Conservation (phyloP, 106 monocot genomes). For the Posidonia australis region DNA sequence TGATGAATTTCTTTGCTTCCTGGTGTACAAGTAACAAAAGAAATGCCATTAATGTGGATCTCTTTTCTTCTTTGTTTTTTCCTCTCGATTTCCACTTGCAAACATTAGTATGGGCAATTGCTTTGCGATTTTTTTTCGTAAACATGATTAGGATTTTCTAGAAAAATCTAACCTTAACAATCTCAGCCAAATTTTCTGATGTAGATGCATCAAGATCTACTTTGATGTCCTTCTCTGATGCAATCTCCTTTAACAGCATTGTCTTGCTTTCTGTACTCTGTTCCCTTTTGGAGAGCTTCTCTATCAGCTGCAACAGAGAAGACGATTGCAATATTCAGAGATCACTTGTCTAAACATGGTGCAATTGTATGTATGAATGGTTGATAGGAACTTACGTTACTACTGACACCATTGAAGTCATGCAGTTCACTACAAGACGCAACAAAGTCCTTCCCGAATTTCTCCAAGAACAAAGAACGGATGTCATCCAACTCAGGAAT, state of each 20-base stretch:
- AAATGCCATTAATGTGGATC: neutral
- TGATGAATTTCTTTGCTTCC: constrained; percentile 1
- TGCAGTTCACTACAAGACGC: constrained; percentile 1
- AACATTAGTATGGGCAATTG: too few relatives aligned
- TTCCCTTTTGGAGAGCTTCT: constrained; percentile 1
- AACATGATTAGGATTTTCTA: neutral
- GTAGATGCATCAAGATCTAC: neutral
- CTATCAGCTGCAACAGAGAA: constrained; percentile 1
- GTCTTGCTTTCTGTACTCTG: neutral
- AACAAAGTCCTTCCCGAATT: constrained; percentile 6
- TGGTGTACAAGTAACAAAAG: neutral
- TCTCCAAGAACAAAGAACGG: neutral
- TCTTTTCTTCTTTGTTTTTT: neutral
- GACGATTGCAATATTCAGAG: too few relatives aligned
- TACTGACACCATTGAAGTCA: neutral
- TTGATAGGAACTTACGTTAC: neutral
- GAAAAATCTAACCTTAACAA: neutral
- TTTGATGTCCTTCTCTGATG: neutral
- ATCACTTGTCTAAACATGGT: too few relatives aligned
- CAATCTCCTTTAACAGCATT: neutral
- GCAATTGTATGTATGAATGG: neutral
- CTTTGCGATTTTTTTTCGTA: neutral
- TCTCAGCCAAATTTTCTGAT: neutral
- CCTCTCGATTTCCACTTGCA: neutral
- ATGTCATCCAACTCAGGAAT: constrained; percentile 2